Evolutionary conservation across 2,329 filamentous ascomycete genomes (phyloP).

Genomic region (Aspergillus tubingensis): DNA sequence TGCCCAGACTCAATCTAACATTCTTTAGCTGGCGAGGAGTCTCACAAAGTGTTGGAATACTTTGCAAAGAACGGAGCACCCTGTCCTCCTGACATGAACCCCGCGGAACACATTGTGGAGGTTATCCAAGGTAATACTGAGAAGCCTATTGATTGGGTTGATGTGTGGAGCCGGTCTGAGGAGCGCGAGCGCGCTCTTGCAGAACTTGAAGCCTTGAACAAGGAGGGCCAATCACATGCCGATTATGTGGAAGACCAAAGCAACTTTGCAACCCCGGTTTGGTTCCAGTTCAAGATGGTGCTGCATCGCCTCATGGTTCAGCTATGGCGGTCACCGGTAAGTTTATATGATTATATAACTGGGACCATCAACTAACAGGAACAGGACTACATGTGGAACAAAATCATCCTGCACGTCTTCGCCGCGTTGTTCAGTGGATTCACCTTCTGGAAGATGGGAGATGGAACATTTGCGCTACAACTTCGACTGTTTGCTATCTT

Average conservation of each 20-base stretch:
- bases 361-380: background rate
- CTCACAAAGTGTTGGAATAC: slow-evolving; percentile 47
- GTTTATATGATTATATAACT: background rate
- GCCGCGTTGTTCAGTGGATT: slow-evolving; percentile 63
- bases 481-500: slow-evolving; percentile 62
- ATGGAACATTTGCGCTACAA: slow-evolving; percentile 55
- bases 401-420: slow-evolving; percentile 55
- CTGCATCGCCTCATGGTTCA: slow-evolving; percentile 35
- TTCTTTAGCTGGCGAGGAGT: slow-evolving; percentile 39
- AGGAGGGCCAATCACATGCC: slow-evolving; percentile 19
- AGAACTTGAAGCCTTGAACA: slow-evolving; percentile 31
- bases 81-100: slow-evolving; percentile 55
- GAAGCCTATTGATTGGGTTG: slow-evolving; percentile 34
- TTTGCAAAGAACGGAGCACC: slow-evolving; percentile 57
- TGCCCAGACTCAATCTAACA: background rate
- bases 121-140: slow-evolving; percentile 33
- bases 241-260: slow-evolving; percentile 35
- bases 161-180: slow-evolving; percentile 34
- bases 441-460: slow-evolving; percentile 61
- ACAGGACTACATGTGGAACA: slow-evolving; percentile 50
- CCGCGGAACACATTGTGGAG: slow-evolving; percentile 52
- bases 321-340: slow-evolving; percentile 38
- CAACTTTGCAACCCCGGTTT: slow-evolving; percentile 42
- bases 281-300: slow-evolving; percentile 44
- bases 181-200: slow-evolving; percentile 29